These are phyloP conservation scores for Coemansia sp. DNA, from an alignment of 192 early-diverging fungal species.

Conservation along the genomic window DNA sequence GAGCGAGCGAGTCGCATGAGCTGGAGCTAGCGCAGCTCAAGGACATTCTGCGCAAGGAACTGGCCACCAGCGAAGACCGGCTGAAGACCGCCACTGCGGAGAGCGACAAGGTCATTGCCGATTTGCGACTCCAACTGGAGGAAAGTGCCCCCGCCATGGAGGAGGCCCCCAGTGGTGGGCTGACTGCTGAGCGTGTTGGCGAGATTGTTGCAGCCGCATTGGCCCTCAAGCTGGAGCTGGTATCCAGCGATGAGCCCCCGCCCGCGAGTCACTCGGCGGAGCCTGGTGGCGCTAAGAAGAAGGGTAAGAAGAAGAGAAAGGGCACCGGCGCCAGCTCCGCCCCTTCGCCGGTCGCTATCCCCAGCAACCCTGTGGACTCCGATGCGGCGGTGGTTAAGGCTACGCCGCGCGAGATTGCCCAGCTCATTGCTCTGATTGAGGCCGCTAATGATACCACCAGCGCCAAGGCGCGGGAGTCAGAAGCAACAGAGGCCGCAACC, in stretches of 20 bases:
- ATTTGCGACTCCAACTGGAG: conserved; percentile 12
- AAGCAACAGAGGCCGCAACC: neutral
- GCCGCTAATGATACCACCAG: neutral
- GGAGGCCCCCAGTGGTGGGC: neutral
- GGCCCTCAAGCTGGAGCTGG: conserved; percentile 12
- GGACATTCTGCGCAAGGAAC: conserved; percentile 27
- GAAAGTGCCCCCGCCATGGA: neutral
- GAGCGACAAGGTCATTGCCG: conserved; percentile 5
- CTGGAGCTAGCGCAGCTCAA: conserved; percentile 30
- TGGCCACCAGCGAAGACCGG: conserved; percentile 17
- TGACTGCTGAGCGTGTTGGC: conserved; percentile 21
- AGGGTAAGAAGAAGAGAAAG: conserved; percentile 39
- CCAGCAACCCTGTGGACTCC: neutral
- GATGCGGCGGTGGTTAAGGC: neutral
- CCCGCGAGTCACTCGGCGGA: neutral
- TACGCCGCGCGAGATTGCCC: conserved; percentile 22
- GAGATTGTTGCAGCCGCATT: conserved; percentile 32
- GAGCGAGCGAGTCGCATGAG: conserved; percentile 8
- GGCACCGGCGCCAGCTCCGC: conserved; percentile 12
- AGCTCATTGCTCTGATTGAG: conserved; percentile 34
- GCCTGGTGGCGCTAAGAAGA: conserved; percentile 17
- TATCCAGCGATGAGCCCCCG: neutral
- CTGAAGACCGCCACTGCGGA: conserved; percentile 6
- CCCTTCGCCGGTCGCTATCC: neutral
- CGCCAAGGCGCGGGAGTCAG: neutral